Base-by-base conservation (phyloP, 352 stramenopile genomes). In the Phytophthora constricta region DNA sequence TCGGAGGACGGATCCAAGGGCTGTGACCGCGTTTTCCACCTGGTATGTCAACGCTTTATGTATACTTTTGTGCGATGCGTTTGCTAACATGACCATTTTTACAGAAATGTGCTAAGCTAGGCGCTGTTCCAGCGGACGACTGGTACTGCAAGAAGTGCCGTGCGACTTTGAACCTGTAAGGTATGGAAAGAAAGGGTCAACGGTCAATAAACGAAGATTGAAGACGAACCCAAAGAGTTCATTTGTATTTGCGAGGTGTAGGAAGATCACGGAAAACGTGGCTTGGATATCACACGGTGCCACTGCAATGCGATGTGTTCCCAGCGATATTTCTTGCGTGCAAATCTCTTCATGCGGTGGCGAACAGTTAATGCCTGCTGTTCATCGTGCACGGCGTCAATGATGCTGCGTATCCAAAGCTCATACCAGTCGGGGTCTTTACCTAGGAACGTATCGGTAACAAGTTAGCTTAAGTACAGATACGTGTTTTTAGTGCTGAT, bases 91-190 rank as follows among this genome's bases (percentile, higher is more conserved):
- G 17, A 7, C 59, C 14, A 58, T 37, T 58, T 41, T 3, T 37
- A n/a, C 80, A 97, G 89, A 95, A 97, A 89, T 97, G 89, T 56
- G 90, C 84, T 1, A 89, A 89, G 65, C 73, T 97, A 10, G 72
- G 74, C 8, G 72, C 74, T 56, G 87, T 97, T 22, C 90, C 90
- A 2, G 87, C 83, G 19, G 87, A 93, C 25, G 90, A 97, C 67
- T 97, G 90, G 90, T 97, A 93, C 67, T 97, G 90, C 73, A 90
- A 85, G 42, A 87, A 89, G 51, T 93, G 85, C 52, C 74, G 76
- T 25, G 65, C 76, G 43, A 82, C 68, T 7, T 37, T 86, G 41
- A 70, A 58, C 14, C 45, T 79, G 28, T 79, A 73, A 80, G 62
- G 57, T 62, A 59, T 41, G 37, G 53, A 43, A 27, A 45, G 43